A percentile compares a stretch with the other conserved stretches of the same genome.
These are phyloP conservation scores for Boechera divaricarpa DNA, from an alignment of 345 rosid genomes.

Conservation along the genomic window DNA sequence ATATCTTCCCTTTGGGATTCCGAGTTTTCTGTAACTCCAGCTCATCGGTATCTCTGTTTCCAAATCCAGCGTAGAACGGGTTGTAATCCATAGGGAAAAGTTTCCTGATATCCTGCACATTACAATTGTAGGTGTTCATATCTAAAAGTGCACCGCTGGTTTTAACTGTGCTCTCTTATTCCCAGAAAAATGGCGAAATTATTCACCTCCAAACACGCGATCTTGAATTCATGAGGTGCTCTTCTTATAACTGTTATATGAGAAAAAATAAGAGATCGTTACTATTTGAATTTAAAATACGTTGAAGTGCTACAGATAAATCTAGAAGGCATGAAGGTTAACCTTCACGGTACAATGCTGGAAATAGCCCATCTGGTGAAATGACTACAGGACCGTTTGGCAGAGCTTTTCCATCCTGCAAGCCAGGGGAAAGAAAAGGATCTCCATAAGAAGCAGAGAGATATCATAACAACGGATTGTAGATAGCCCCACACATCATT, in stretches of 20 bases:
- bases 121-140: slow-evolving; percentile 11
- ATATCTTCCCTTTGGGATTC: slow-evolving; percentile 90
- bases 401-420: slow-evolving; percentile 86
- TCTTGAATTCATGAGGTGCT: slow-evolving; percentile 96
- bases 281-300: background rate
- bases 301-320: slow-evolving; percentile 13
- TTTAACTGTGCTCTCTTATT: background rate
- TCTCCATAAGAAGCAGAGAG: slow-evolving; percentile 11
- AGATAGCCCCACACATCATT: slow-evolving; percentile 2
- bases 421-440: slow-evolving; percentile 11
- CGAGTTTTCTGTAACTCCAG: slow-evolving; percentile 87
- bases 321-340: slow-evolving; percentile 33
- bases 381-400: slow-evolving; percentile 93
- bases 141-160: background rate
- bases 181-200: background rate
- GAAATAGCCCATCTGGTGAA: slow-evolving; percentile 91
- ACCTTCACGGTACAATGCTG: slow-evolving; percentile 93
- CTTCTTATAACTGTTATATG: slow-evolving; percentile 76
- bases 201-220: slow-evolving; percentile 87
- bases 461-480: background rate
- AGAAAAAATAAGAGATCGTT: background rate
- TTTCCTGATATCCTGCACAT: slow-evolving; percentile 74
- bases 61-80: slow-evolving; percentile 94
- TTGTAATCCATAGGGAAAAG: slow-evolving; percentile 88
- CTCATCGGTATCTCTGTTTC: slow-evolving; percentile 92